phyloP scores from a whole-genome alignment of 2,329 filamentous ascomycete species.

The Sphaerostilbella broomeana region DNA sequence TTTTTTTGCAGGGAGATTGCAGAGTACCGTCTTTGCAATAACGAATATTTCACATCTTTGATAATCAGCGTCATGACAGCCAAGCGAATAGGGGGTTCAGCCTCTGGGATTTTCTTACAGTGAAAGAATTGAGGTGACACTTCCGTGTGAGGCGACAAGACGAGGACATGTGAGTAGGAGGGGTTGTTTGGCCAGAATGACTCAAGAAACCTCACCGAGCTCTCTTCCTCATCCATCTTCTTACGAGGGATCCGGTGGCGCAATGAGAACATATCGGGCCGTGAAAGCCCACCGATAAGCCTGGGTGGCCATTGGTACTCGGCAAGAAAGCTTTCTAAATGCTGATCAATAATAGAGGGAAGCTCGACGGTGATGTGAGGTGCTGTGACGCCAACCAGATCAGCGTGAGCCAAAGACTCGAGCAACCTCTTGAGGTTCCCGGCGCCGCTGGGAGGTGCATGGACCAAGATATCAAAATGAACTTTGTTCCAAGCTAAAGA shows the following conservation, averaged over 20 bases:
- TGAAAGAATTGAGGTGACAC: conserved; percentile 77
- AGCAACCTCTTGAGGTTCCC: conserved; percentile 73
- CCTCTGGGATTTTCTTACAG: conserved; percentile 39
- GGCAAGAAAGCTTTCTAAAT: conserved; percentile 56
- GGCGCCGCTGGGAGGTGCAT: conserved; percentile 62
- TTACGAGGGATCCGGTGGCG: conserved; percentile 64
- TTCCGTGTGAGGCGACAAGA: conserved; percentile 76
- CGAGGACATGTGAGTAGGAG: conserved; percentile 64
- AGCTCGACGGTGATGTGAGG: conserved; percentile 83
- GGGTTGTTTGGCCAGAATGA: conserved; percentile 74
- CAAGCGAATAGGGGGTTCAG: neutral
- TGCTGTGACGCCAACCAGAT: conserved; percentile 62
- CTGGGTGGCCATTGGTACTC: conserved; percentile 61
- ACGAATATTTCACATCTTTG: conserved; percentile 64
- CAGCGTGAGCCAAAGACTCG: conserved; percentile 65
- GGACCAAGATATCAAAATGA: conserved; percentile 75
- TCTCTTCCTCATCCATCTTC: conserved; percentile 58
- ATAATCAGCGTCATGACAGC: neutral
- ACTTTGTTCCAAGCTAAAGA: conserved; percentile 66
- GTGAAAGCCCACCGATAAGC: conserved; percentile 29
- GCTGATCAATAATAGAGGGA: conserved; percentile 60
- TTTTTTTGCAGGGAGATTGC: conserved; percentile 34
- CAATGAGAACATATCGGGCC: conserved; percentile 56
- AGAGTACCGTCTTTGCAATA: conserved; percentile 75
- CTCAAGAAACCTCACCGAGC: conserved; percentile 71